phyloP scores from a whole-genome alignment of 306 rosid genomes.

The Medicago arabica region DNA sequence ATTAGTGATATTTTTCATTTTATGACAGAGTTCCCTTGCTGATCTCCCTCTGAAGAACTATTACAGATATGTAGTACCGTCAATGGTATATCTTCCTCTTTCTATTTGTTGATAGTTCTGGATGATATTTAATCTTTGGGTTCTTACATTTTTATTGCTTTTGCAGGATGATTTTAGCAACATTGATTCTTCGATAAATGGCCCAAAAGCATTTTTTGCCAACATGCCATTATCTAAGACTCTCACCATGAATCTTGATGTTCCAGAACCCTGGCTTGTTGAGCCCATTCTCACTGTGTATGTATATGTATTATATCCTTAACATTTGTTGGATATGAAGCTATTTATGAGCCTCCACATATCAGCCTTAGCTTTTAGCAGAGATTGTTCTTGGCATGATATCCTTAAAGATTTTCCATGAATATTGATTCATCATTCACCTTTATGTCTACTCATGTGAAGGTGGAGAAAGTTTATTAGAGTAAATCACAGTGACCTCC shows the following conservation, averaged over 20 bases:
- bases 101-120: constrained; percentile 10
- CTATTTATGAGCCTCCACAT: constrained; percentile 17
- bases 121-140: constrained; percentile 39
- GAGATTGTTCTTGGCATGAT: constrained; percentile 1
- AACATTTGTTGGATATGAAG: constrained; percentile 18
- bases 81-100: constrained; percentile 63
- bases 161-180: constrained; percentile 94
- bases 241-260: constrained; percentile 98
- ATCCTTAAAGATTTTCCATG: not conserved
- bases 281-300: constrained; percentile 94
- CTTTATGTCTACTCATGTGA: constrained; percentile 31
- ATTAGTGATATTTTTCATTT: constrained; percentile 44
- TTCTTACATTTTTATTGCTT: constrained; percentile 49
- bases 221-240: constrained; percentile 99
- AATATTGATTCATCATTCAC: no score
- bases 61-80: constrained; percentile 94
- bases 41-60: constrained; percentile 98
- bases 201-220: constrained; percentile 96
- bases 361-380: constrained; percentile 7
- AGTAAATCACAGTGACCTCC: constrained; percentile 15
- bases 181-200: constrained; percentile 72
- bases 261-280: constrained; percentile 99
- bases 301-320: constrained; percentile 46
- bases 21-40: constrained; percentile 92
- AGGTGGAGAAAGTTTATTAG: not conserved